Evolutionary conservation across 2,329 filamentous ascomycete species (phyloP).

Genomic region (Beauveria medogensis): DNA sequence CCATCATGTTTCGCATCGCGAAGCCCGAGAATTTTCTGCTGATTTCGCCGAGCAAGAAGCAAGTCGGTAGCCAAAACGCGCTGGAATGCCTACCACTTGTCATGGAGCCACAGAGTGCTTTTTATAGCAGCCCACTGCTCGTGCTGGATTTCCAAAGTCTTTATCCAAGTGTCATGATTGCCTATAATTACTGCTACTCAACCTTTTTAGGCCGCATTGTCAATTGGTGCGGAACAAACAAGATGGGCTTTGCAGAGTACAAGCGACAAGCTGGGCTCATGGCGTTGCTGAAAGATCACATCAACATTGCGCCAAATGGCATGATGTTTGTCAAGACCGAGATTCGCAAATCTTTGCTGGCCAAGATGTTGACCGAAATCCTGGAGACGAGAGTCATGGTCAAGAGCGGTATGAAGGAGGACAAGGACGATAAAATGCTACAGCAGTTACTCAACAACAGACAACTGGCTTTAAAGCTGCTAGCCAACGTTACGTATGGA

Average conservation of each 20-base stretch:
- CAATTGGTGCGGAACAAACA: conserved; percentile 82
- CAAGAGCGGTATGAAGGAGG: conserved; percentile 90
- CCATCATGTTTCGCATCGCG: conserved; percentile 95
- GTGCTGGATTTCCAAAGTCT: conserved; percentile 94
- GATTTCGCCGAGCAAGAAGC: conserved; percentile 80
- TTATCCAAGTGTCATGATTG: conserved; percentile 97
- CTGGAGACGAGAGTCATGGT: conserved; percentile 96
- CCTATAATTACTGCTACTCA: conserved; percentile 98
- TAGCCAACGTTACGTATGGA: conserved; percentile 98
- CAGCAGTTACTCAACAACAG: conserved; percentile 88
- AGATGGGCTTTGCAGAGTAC: conserved; percentile 92
- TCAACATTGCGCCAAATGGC: conserved; percentile 91
- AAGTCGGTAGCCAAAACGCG: conserved; percentile 90
- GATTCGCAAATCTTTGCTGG: conserved; percentile 81
- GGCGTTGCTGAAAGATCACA: conserved; percentile 69
- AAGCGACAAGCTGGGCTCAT: conserved; percentile 67
- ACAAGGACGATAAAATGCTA: conserved; percentile 78
- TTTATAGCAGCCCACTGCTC: conserved; percentile 82
- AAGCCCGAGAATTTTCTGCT: conserved; percentile 94
- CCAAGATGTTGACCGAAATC: conserved; percentile 95
- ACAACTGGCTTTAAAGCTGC: conserved; percentile 86
- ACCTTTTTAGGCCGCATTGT: conserved; percentile 84
- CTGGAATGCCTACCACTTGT: conserved; percentile 90
- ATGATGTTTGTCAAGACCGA: conserved; percentile 88
- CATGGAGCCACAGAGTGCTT: conserved; percentile 93